phyloP scores from a whole-genome alignment of 495 filamentous ascomycete species.

The Pseudevernia furfuracea region DNA sequence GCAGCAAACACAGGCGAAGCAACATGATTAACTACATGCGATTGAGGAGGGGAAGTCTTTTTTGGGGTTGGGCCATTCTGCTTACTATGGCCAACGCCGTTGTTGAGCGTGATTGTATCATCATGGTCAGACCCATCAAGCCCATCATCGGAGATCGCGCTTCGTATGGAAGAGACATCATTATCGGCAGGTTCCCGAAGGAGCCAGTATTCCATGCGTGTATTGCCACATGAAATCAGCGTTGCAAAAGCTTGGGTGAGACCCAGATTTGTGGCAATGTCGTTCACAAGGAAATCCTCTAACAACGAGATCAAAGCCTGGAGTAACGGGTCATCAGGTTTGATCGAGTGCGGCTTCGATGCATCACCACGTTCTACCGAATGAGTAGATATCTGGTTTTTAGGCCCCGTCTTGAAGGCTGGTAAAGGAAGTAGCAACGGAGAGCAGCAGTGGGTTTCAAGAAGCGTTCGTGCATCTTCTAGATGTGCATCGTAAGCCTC shows the following conservation, averaged over 20 bases:
- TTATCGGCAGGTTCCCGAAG: slow-evolving; percentile 61
- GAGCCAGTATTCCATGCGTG: slow-evolving; percentile 85
- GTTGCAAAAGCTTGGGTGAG: slow-evolving; percentile 77
- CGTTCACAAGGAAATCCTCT: slow-evolving; percentile 76
- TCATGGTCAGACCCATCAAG: slow-evolving; percentile 5
- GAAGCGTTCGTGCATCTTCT: slow-evolving; percentile 63
- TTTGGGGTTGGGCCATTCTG: not conserved
- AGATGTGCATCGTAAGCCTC: slow-evolving; percentile 76
- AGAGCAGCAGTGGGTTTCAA: slow-evolving; percentile 79
- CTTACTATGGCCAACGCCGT: not conserved
- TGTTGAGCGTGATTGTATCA: slow-evolving; percentile 13
- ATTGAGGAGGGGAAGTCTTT: not conserved
- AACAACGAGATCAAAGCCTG: slow-evolving; percentile 61
- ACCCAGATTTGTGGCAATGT: slow-evolving; percentile 79
- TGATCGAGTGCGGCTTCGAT: slow-evolving; percentile 5
- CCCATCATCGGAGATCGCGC: not conserved
- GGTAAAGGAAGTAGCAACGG: slow-evolving; percentile 43
- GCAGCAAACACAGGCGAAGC: slow-evolving; percentile 34
- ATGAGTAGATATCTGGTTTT: not conserved
- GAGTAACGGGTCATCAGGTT: slow-evolving; percentile 63
- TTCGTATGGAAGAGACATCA: slow-evolving; percentile 29
- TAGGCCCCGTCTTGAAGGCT: not conserved
- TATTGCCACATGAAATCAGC: slow-evolving; percentile 72
- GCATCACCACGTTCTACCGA: not conserved
- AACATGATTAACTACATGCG: not conserved